Base-by-base conservation (phyloP, 164 flowering plant genomes). In the Magnolia officinalis region DNA sequence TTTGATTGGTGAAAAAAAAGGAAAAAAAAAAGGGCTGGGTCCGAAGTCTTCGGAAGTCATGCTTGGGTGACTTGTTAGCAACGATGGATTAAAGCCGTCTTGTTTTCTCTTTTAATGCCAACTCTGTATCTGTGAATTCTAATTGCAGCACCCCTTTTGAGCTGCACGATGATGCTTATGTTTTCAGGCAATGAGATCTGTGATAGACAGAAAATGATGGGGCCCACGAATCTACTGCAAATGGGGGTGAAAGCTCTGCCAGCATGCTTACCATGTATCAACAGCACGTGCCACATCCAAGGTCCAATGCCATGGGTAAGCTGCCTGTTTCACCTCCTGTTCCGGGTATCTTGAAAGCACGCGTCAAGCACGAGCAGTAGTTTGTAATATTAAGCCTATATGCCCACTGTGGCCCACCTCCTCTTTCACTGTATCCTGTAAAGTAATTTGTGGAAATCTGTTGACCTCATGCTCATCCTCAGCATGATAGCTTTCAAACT, bases 151-250 rank as follows among this genome's bases (percentile, higher is more conserved):
- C 99, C 19, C 99, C 99, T 1, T 96, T 96, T 87, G 96, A 96
- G 89, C 89, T 96, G 49, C 99, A 96, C 72, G 99, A 96, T 75
- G 99, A 96, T 81, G 93, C 94, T 72, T 93, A 90, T 69, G 97
- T 96, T 77, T 89, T 96, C 80, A 96, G 86, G 92, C 98, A 21
- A 94, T 96, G 99, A 86, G 89, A 64, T 89, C 71, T 83, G 89
- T 77, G 89, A 87, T 29, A 84, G 82, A 75, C 70, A 78, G 14
- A 67, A 78, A 16, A 67, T 14, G 88, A 82, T 72, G 80, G 29
- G 37, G 79, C 78, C 3, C 84, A 77, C 2, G 82, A 83, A 75
- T 59, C 82, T 59, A 73, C 80, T 50, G 66, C 82, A 11, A 87
- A 87, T 45, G 89, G 86, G 72, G 91, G 88, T 49, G 82, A 83